These are phyloP conservation scores for Plasmopara viticola DNA, from an alignment of 352 stramenopile species.

Conservation along the genomic window DNA sequence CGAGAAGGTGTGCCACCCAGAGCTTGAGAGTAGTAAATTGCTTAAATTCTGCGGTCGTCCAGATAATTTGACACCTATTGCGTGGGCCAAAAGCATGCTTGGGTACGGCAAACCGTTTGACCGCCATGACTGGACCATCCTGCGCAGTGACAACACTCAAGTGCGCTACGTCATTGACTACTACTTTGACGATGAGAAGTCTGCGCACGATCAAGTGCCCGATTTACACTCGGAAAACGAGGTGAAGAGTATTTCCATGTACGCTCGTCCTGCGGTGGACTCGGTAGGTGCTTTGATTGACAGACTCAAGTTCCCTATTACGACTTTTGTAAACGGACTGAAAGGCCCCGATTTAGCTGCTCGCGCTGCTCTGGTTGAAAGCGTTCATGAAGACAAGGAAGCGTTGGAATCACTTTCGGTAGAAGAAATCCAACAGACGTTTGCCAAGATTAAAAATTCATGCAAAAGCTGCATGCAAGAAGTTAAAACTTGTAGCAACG, in stretches of 20 bases:
- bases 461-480: conserved; percentile 79
- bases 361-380: conserved; percentile 47
- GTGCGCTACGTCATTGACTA: conserved; percentile 99
- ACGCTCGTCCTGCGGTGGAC: conserved; percentile 78
- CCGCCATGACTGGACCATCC: conserved; percentile 97
- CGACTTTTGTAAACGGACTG: conserved; percentile 42
- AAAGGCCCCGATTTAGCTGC: conserved; percentile 42
- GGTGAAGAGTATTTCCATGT: conserved; percentile 88
- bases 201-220: conserved; percentile 64
- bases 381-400: conserved; percentile 30
- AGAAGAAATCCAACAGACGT: conserved; percentile 73
- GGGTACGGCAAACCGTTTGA: conserved; percentile 92
- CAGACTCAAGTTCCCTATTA: conserved; percentile 74
- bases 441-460: conserved; percentile 75
- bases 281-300: conserved; percentile 65
- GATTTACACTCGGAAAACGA: conserved; percentile 78
- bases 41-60: conserved; percentile 96
- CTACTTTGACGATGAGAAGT: conserved; percentile 92
- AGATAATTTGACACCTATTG: conserved; percentile 94
- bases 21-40: conserved; percentile 80
- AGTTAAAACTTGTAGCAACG: conserved; percentile 66
- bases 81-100: conserved; percentile 86
- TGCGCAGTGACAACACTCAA: conserved; percentile 82
- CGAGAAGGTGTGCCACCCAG: conserved; percentile 88
- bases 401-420: conserved; percentile 41